Evolutionary conservation across 2,329 filamentous ascomycete species (phyloP), one percentile per base, ranked within the genome.

Genomic region (Stachybotrys echinatus): DNA sequence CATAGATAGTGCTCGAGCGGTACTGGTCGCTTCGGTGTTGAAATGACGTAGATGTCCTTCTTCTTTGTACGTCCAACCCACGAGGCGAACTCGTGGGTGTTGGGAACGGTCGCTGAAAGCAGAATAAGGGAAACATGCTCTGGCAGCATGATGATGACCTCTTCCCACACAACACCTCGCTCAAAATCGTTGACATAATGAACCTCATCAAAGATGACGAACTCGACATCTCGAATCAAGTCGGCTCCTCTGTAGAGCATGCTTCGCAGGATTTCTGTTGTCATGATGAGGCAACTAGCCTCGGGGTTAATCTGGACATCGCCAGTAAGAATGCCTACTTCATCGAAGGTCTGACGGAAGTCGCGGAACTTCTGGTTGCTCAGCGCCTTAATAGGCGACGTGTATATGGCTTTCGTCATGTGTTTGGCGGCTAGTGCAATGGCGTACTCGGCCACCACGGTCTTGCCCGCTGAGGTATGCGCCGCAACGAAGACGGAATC

Each of bases 321-420:
- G 52, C 94, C 94, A 0, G 94, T 99, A 55, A 99, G 72, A 55
- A 99, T 97, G 17, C 94, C 94, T 18, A 99, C 94, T 67, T 99
- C 94, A 52, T 95, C 91, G 61, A 99, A 99, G 0, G 83, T 84
- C 50, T 85, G 80, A 50, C 91, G 83, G 66, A 99, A 99, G 65
- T 99, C 94, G 55, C 94, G 84, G 69, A 97, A 99, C 67, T 99
- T 99, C 65, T 99, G 94, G 65, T 99, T 99, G 70, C 94, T 97
- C 50, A 99, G 74, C 3, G 94, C 94, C 67, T 99, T 99, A 74
- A 99, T 99, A 0, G 94, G 94, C 1, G 94, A 97, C 0, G 94
- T 99, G 67, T 99, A 99, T 55, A 99, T 99, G 20, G 94, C 92
- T 67, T 99, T 99, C 8, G 94, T 99, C 92, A 97, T 97, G 66